Base-by-base conservation (phyloP, 495 filamentous ascomycete species). In the Aspergillus cavernicola region DNA sequence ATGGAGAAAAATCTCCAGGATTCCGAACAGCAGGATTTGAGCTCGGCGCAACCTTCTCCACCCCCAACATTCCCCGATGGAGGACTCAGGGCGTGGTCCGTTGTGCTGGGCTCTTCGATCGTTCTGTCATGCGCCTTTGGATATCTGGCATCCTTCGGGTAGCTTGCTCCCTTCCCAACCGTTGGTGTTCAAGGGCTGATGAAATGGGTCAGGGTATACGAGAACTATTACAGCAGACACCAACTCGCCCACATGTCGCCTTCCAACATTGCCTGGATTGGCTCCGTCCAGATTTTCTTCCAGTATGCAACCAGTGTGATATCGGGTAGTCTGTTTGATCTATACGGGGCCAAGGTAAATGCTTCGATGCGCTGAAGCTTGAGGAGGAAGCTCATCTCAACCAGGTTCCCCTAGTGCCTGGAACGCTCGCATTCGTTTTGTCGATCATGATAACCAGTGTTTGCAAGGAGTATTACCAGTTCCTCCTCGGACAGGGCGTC, bases 381-480 rank as follows among this genome's bases (percentile, higher is more conserved):
- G 4, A 28, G 4, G 4, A 28, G 24, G 9, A 28, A 4, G 24
- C 24, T 28, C 24, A 28, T 9, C 4, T n/a, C 28, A 49, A 73
- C 8, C 58, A 62, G 0, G 35, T 40, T 4, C 52, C 70, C 0
- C 19, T 75, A 3, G 6, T 44, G 10, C 20, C 55, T 0, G 73
- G 72, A 0, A 53, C 49, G 0, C 65, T 70, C 20, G 37, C 66
- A 0, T 52, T 63, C 0, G 66, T 76, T 6, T 71, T 80, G 32
- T 76, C 76, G 1, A 48, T 76, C 31, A 66, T 83, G 49, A 75
- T 77, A 56, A 63, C 68, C 6, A 72, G 68, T 38, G 57, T 78
- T n/a, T 62, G 69, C 6, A 60, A 45, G 0, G 12, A 61, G 2
- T 80, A 76, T 39, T 67, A 55, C 36, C 68, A 69, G 37, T 42